Conservation (phyloP, 2,329 filamentous ascomycete genomes). For the Monosporascus sp. region DNA sequence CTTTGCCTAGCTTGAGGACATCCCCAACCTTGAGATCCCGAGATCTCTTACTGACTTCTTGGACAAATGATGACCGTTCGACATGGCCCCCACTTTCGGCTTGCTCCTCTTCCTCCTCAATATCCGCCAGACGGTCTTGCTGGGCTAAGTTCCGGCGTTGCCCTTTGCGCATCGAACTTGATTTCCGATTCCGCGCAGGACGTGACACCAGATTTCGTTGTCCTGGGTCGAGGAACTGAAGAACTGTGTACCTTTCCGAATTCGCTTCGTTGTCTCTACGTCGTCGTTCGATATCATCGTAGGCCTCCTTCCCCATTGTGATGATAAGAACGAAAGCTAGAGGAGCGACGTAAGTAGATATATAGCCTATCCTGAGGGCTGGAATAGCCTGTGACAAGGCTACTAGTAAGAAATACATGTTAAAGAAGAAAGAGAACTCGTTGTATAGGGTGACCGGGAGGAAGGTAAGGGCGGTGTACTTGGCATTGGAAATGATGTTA, state of each 20-base stretch:
- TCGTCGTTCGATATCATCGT: conserved; percentile 84
- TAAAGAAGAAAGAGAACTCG: conserved; percentile 99
- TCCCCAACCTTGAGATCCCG: conserved; percentile 90
- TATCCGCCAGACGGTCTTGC: conserved; percentile 53
- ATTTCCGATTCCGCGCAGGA: conserved; percentile 42
- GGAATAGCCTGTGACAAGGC: conserved; percentile 91
- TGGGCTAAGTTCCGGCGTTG: conserved; percentile 31
- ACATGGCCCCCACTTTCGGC: conserved; percentile 36
- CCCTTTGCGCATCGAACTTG: conserved; percentile 33
- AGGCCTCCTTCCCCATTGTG: conserved; percentile 91
- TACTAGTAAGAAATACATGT: conserved; percentile 96
- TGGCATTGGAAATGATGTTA: conserved; percentile 92
- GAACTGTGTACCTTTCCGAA: conserved; percentile 76
- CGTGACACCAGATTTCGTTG: conserved; percentile 28
- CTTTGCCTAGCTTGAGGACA: conserved; percentile 86
- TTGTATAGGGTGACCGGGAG: conserved; percentile 93
- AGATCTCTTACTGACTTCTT: conserved; percentile 74
- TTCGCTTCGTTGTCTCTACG: conserved; percentile 91
- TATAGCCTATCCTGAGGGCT: conserved; percentile 82
- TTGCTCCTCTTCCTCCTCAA: conserved; percentile 63
- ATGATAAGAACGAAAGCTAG: conserved; percentile 87
- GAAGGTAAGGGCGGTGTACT: conserved; percentile 94
- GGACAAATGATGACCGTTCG: conserved; percentile 44
- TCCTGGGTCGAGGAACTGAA: conserved; percentile 62
- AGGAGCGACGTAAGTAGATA: conserved; percentile 90